phyloP scores from a whole-genome alignment of 768 basidiomycete genomes.

The Serpula lacrymans region DNA sequence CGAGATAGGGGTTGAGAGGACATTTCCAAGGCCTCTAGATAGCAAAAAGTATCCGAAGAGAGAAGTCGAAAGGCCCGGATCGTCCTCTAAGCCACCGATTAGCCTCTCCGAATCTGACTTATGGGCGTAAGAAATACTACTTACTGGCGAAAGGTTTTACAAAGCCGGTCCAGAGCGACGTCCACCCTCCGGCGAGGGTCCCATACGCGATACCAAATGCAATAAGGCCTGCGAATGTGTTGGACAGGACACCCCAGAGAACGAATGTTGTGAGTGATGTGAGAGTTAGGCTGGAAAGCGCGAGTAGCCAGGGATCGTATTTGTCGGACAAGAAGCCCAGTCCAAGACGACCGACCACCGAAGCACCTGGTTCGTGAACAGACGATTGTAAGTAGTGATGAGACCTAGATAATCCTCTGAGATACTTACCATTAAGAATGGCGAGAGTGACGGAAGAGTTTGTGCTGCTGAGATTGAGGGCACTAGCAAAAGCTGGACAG shows the following conservation, averaged over 20 bases:
- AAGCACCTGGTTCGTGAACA: conserved; percentile 7
- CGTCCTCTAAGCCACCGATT: conserved; percentile 9
- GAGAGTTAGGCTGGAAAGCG: conserved; percentile 13
- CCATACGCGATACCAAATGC: conserved; percentile 28
- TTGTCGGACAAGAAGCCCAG: conserved; percentile 27
- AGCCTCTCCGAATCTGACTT: background rate
- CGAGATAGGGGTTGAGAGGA: conserved; percentile 23
- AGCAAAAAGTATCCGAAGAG: conserved; percentile 20
- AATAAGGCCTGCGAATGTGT: conserved; percentile 21
- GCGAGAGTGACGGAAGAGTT: conserved; percentile 20
- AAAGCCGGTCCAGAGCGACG: conserved; percentile 28
- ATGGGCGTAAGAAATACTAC: conserved; percentile 3
- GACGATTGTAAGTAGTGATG: conserved; percentile 3
- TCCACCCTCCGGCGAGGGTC: conserved; percentile 29
- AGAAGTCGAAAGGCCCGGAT: conserved; percentile 15
- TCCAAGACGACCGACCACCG: conserved; percentile 19
- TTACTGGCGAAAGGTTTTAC: conserved; percentile 17
- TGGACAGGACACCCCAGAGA: conserved; percentile 26
- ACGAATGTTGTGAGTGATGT: conserved; percentile 26
- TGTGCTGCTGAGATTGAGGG: conserved; percentile 15
- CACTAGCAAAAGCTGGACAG: conserved; percentile 21
- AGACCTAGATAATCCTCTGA: background rate
- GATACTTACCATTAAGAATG: conserved; percentile 22
- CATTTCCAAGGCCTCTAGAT: conserved; percentile 23
- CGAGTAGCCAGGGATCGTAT: conserved; percentile 20